Evolutionary conservation across 176 grass and related monocot species (phyloP).

Genomic region (Stipa capillata): DNA sequence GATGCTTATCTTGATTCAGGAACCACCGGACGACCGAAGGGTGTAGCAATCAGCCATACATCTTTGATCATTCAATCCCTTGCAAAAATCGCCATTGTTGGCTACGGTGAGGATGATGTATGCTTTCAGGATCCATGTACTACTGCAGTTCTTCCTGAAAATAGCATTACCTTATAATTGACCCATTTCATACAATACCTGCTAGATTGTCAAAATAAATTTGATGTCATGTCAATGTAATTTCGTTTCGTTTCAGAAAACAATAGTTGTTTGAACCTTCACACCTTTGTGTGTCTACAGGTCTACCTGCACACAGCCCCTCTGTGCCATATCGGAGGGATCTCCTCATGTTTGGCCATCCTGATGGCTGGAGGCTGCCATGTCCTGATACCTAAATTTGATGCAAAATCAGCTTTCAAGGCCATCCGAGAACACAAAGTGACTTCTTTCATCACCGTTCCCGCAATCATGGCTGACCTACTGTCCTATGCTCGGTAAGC

Average conservation of each 20-base stretch:
- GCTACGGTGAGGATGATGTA: constrained; percentile 76
- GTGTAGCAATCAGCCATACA: constrained; percentile 76
- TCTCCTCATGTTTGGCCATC: constrained; percentile 73
- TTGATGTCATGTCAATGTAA: not conserved
- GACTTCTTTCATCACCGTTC: constrained; percentile 87
- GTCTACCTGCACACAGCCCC: constrained; percentile 78
- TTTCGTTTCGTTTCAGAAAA: not conserved
- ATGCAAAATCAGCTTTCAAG: constrained; percentile 41
- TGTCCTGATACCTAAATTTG: constrained; percentile 71
- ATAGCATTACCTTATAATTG: not conserved
- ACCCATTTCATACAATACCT: not conserved
- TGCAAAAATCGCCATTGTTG: constrained; percentile 54
- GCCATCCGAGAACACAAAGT: constrained; percentile 45
- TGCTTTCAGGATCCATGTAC: constrained; percentile 31
- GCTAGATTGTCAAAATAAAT: not conserved
- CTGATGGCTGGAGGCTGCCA: constrained; percentile 69
- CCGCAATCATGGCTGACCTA: constrained; percentile 79
- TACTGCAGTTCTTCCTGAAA: not conserved
- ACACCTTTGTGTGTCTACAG: constrained; percentile 30
- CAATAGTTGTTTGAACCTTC: not conserved
- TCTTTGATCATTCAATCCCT: constrained; percentile 70
- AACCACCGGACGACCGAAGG: constrained; percentile 59
- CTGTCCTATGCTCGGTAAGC: constrained; percentile 51
- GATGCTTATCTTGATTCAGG: constrained; percentile 18
- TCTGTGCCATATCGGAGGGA: constrained; percentile 84